Conservation (phyloP, 148 eudicot genomes). For the Amaranthus palmeri region DNA sequence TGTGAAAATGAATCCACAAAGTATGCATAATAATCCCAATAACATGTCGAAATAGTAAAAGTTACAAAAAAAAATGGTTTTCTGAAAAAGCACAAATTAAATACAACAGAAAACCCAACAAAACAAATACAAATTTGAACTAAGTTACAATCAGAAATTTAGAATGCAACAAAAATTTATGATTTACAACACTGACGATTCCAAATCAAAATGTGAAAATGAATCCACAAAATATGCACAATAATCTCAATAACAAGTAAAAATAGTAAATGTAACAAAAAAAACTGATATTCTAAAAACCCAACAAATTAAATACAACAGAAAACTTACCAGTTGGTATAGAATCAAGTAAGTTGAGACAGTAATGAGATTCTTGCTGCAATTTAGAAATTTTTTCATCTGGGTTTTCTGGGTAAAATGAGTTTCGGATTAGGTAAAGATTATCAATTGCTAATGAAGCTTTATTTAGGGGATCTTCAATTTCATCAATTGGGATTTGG, state of each 20-base stretch:
- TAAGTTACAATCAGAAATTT: background rate
- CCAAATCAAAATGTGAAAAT: too few species aligned
- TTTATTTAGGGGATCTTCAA: constrained; percentile 34
- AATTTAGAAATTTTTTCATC: constrained; percentile 51
- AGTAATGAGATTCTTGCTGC: constrained; percentile 42
- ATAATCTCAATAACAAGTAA: too few species aligned
- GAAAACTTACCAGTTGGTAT: constrained; percentile 49
- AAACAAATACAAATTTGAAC: background rate
- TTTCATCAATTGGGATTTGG: constrained; percentile 11
- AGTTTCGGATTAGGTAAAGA: constrained; percentile 69
- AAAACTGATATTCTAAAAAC: background rate
- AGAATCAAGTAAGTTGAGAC: constrained; percentile 64
- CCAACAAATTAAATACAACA: background rate
- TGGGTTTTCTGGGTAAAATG: constrained; percentile 56
- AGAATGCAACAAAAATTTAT: background rate
- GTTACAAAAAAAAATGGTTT: background rate
- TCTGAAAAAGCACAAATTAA: background rate
- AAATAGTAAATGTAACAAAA: background rate
- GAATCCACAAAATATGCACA: too few species aligned
- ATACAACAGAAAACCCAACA: background rate
- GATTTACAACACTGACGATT: too few species aligned
- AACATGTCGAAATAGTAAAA: too few species aligned
- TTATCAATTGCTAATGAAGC: constrained; percentile 46
- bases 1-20: too few species aligned
- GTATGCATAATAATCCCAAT: too few species aligned